Percentiles rank a stretch among this genome's conserved stretches.
Evolutionary conservation across 805 yeast species (phyloP).

Genomic region (Metschnikowia amazonensis): DNA sequence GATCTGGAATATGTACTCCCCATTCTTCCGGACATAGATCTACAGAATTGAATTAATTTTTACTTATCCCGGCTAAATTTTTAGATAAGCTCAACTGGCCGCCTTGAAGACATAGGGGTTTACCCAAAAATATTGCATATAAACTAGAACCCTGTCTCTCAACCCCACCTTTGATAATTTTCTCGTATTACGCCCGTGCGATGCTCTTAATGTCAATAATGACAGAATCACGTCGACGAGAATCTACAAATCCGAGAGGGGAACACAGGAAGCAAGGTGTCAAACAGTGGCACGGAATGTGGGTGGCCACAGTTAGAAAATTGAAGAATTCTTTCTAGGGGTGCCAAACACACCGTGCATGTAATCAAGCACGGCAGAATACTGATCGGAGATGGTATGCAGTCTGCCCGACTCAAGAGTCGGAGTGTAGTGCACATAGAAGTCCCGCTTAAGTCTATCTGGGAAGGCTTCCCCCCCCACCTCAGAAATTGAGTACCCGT

Average conservation of each 20-base stretch:
- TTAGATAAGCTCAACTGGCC: background rate
- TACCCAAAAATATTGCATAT: constrained; percentile 2
- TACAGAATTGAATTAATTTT: background rate
- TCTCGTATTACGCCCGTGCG: background rate
- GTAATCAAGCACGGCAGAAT: background rate
- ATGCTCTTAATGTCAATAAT: background rate
- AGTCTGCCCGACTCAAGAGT: background rate
- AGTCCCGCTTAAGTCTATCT: background rate
- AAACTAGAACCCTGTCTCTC: background rate
- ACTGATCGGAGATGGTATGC: background rate
- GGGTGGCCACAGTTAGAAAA: background rate
- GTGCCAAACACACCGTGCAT: background rate
- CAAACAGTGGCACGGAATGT: background rate
- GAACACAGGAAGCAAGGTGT: background rate
- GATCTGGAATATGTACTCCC: constrained; percentile 59
- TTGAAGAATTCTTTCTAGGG: background rate
- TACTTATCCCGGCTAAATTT: background rate
- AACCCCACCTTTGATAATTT: background rate
- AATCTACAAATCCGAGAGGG: background rate
- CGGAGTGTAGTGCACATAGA: constrained; percentile 4
- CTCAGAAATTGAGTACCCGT: constrained; percentile 1
- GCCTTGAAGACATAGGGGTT: background rate
- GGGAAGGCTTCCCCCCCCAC: background rate
- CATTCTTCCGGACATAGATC: constrained; percentile 22
- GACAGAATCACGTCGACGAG: background rate